Evolutionary conservation across 495 filamentous ascomycete genomes (phyloP).

Genomic region (Penicillium lividum): DNA sequence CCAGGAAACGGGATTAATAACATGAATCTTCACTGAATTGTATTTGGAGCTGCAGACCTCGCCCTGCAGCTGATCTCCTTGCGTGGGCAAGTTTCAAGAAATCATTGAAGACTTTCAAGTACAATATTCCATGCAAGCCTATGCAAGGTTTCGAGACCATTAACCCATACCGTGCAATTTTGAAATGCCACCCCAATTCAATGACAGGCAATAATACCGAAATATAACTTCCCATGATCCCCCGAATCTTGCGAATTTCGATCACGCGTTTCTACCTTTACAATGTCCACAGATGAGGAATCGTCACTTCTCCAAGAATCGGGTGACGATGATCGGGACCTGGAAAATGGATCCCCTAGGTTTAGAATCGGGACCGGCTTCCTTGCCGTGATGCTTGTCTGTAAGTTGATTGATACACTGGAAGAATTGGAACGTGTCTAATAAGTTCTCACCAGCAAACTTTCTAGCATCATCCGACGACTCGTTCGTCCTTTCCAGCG

Average conservation of each 20-base stretch:
- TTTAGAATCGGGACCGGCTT: neutral
- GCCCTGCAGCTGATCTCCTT: neutral
- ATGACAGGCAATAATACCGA: neutral
- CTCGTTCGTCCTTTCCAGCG: neutral
- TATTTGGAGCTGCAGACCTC: neutral
- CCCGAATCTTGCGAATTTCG: too few relatives aligned
- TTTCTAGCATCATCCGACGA: conserved; percentile 1
- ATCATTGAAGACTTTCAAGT: neutral
- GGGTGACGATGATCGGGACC: neutral
- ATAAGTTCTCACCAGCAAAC: neutral
- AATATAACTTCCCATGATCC: neutral
- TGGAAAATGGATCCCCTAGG: conserved; percentile 2
- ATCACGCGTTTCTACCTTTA: neutral
- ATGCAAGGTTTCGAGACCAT: neutral
- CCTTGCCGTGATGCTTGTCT: conserved; percentile 1
- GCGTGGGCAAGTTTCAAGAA: neutral
- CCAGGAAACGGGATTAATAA: neutral
- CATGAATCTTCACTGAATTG: neutral
- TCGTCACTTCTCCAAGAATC: neutral
- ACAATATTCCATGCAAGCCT: neutral
- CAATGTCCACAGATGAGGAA: neutral
- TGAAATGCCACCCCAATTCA: neutral
- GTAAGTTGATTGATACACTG: neutral
- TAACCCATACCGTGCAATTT: neutral
- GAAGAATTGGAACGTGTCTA: too few relatives aligned